Conservation (phyloP, 1,284 basidiomycete species). For the Tylopilus sp. region DNA sequence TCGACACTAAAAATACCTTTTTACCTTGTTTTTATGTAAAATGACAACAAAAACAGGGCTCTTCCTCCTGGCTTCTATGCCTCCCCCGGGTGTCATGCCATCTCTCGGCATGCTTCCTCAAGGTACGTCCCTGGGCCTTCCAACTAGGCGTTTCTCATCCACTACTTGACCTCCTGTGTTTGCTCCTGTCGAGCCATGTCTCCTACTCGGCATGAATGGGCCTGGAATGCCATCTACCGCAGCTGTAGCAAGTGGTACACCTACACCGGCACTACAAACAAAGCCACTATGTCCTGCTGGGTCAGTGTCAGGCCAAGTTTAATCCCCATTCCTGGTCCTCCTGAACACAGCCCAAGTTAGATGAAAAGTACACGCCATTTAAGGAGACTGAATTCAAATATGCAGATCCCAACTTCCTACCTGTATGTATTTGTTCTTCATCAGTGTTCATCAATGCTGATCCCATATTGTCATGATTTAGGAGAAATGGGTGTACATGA, state of each 20-base stretch:
- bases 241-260: conserved; percentile 32
- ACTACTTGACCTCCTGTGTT: conserved; percentile 52
- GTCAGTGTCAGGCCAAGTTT: conserved; percentile 30
- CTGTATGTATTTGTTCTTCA: conserved; percentile 56
- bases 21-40: conserved; percentile 19
- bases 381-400: conserved; percentile 83
- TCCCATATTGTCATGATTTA: conserved; percentile 41
- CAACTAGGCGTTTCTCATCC: conserved; percentile 50
- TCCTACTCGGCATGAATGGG: conserved; percentile 33
- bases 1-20: conserved; percentile 29
- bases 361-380: conserved; percentile 75
- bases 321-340: conserved; percentile 56
- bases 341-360: conserved; percentile 62
- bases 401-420: conserved; percentile 80
- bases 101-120: conserved; percentile 50
- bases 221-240: conserved; percentile 30
- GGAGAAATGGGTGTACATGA: conserved; percentile 82
- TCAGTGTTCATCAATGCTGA: conserved; percentile 1
- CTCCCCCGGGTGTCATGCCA: conserved; percentile 48
- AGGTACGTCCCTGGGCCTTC: conserved; percentile 45
- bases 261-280: conserved; percentile 30
- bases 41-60: conserved; percentile 44
- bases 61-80: conserved; percentile 58
- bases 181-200: conserved; percentile 44
- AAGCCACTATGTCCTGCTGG: conserved; percentile 30